Evolutionary conservation across 2,329 filamentous ascomycete genomes (phyloP).

Genomic region (Hypoxylon sp.): DNA sequence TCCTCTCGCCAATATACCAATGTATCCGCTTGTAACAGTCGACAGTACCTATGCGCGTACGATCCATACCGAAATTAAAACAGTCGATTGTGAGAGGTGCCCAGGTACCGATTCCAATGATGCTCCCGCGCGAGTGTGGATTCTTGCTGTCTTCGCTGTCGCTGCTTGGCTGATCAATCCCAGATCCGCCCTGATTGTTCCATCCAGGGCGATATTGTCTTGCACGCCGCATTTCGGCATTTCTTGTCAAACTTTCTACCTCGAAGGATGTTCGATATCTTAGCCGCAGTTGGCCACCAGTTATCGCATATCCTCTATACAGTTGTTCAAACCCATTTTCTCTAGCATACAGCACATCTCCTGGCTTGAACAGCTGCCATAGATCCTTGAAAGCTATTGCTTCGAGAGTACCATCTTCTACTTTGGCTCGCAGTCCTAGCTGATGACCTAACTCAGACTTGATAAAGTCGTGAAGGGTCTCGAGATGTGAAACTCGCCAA

Average conservation of each 20-base stretch:
- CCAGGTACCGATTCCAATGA: conserved; percentile 23
- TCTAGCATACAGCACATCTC: conserved; percentile 15
- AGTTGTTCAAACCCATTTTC: conserved; percentile 20
- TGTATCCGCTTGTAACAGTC: conserved; percentile 17
- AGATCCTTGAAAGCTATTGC: conserved; percentile 24
- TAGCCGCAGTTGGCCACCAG: conserved; percentile 20
- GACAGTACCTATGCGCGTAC: conserved; percentile 16
- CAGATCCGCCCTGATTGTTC: not conserved
- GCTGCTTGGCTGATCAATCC: not conserved
- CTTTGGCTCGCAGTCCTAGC: conserved; percentile 3
- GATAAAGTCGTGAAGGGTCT: conserved; percentile 17
- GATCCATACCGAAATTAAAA: conserved; percentile 25
- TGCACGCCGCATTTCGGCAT: not conserved
- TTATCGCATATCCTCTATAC: conserved; percentile 13
- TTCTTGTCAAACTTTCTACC: not conserved
- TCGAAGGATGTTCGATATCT: conserved; percentile 2
- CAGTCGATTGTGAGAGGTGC: conserved; percentile 29
- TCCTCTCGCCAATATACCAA: conserved; percentile 18
- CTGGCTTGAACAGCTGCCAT: conserved; percentile 25
- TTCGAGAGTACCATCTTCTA: conserved; percentile 12
- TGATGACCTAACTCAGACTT: conserved; percentile 1
- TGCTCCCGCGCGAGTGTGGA: conserved; percentile 3
- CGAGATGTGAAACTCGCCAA: conserved; percentile 14
- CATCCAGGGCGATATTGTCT: not conserved
- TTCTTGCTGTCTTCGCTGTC: conserved; percentile 9